phyloP scores from a whole-genome alignment of 345 rosid species.

The Salix viminalis region DNA sequence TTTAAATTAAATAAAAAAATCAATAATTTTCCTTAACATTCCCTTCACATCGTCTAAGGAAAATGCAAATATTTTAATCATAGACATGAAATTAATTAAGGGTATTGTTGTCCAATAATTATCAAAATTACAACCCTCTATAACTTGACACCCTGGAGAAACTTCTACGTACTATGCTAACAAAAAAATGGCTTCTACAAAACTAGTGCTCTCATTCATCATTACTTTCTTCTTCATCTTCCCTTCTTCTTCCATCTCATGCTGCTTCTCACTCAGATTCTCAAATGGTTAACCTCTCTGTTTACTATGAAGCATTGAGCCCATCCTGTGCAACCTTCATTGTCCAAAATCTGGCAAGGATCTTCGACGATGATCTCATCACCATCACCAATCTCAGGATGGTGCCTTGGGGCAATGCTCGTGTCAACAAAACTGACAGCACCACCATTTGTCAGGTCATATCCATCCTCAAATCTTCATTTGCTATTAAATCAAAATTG shows the following conservation, averaged over 20 bases:
- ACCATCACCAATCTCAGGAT: conserved; percentile 42
- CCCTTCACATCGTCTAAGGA: no score
- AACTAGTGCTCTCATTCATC: not conserved
- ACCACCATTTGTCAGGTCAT: conserved; percentile 34
- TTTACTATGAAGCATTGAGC: conserved; percentile 40
- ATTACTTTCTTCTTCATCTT: conserved; percentile 1
- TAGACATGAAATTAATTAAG: not conserved
- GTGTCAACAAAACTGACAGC: conserved; percentile 9
- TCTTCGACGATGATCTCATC: conserved; percentile 37
- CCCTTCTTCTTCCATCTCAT: conserved; percentile 6
- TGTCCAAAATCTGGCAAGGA: conserved; percentile 19
- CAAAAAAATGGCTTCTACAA: conserved; percentile 18
- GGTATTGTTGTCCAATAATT: not conserved
- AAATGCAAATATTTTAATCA: not conserved
- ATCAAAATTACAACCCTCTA: not conserved
- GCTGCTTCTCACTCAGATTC: conserved; percentile 12
- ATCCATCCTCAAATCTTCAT: not conserved
- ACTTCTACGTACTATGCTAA: not conserved
- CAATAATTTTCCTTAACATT: not conserved
- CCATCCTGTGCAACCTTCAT: conserved; percentile 31
- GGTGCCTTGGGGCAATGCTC: conserved; percentile 43
- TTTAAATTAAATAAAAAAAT: no score
- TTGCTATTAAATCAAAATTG: not conserved
- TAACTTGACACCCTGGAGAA: not conserved
- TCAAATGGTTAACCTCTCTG: conserved; percentile 33